Evolutionary conservation across 495 filamentous ascomycete species (phyloP), one percentile per base, ranked within the genome.

Genomic region (Penicillium waksmanii): DNA sequence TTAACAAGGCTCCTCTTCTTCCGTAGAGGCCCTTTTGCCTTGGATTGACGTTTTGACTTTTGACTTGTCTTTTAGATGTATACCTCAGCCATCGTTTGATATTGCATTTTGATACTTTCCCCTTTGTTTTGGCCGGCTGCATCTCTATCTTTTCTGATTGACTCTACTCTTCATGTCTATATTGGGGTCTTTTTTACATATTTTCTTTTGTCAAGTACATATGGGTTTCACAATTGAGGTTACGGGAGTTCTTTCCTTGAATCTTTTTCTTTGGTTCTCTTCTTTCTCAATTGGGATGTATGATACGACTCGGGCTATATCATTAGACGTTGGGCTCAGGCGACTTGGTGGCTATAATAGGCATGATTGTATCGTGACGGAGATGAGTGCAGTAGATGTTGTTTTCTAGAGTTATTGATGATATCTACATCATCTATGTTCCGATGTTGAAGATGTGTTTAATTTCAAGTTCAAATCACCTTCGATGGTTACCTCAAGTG

Each of bases 121-220:
- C 34, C 19, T 33, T 17, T 34, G 25, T 48, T 17, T 18, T 35
- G 43, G 47, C 6, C 19, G 40, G 47, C n/a, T 56, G 18, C 8
- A 36, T 44, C 7, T 34, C 5, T 52, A n/a, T 38, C 43, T 48
- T 46, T 35, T 47, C 23, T 47, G 50, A 58, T 13, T 55, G 42
- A 49, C 51, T 54, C 51, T 36, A 35, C 42, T 51, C 60, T 58
- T 50, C 25, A 50, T 43, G 47, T 46, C 52, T 38, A 52, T 58
- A 23, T 53, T 58, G 58, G 65, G 59, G 57, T 62, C 59, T 23
- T 56, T 36, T 23, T 47, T 23, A 44, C 46, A 52, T 44, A 56
- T 44, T 59, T 51, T 67, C 60, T 58, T 68, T 68, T 68, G 65
- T 70, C 63, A 21, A 59, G 67, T 70, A 70, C 51, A 70, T 70